A percentile compares a stretch with the other conserved stretches of the same genome.
Evolutionary conservation across 2,329 filamentous ascomycete genomes (phyloP).

Genomic region (Clonostachys byssicola): DNA sequence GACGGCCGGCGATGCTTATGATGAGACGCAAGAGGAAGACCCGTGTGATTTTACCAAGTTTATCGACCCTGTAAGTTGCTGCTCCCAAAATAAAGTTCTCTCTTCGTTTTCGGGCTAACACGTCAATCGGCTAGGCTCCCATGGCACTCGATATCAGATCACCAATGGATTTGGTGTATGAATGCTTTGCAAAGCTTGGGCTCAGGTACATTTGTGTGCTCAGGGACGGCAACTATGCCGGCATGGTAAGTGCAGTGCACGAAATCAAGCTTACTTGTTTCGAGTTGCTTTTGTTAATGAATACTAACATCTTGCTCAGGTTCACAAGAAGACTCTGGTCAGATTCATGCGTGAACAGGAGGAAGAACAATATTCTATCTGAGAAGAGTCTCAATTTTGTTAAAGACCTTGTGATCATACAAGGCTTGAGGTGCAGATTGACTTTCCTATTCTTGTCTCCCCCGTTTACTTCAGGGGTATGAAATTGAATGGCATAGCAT

Average conservation of each 20-base stretch:
- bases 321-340: slow-evolving; percentile 95
- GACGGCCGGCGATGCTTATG: slow-evolving; percentile 39
- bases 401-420: no score
- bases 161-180: slow-evolving; percentile 92
- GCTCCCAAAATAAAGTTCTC: no score
- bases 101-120: not conserved
- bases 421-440: no score
- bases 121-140: slow-evolving; percentile 56
- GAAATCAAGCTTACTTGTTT: not conserved
- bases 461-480: no score
- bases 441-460: no score
- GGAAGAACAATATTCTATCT: slow-evolving; percentile 22
- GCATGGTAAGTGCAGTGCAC: slow-evolving; percentile 61
- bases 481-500: no score
- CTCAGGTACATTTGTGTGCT: slow-evolving; percentile 89
- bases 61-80: slow-evolving; percentile 71
- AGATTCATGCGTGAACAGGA: slow-evolving; percentile 87
- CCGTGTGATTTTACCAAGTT: slow-evolving; percentile 85
- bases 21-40: slow-evolving; percentile 61
- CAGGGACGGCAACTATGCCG: slow-evolving; percentile 78
- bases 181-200: slow-evolving; percentile 93
- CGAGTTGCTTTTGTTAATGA: not conserved
- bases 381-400: no score
- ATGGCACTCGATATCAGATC: slow-evolving; percentile 83
- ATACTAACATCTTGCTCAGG: slow-evolving; percentile 34